Percentiles rank a stretch among this genome's conserved stretches.
phyloP scores from a whole-genome alignment of 1,284 basidiomycete genomes.

The Microbotryomycetes sp. region DNA sequence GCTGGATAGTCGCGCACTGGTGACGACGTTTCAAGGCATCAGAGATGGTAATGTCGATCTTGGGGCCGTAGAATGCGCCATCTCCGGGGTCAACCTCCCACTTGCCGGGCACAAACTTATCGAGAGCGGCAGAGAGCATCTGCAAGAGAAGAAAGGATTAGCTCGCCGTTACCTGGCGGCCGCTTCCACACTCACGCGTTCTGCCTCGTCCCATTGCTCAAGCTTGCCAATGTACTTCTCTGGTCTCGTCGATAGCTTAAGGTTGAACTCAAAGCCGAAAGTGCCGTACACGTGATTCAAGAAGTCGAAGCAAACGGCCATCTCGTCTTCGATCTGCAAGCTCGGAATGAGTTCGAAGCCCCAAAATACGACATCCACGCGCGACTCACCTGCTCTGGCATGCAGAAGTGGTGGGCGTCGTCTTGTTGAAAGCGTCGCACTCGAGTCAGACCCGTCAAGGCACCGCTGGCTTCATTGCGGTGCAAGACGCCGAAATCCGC shows the following conservation, averaged over 20 bases:
- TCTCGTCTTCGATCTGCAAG: constrained; percentile 74
- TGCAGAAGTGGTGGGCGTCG: constrained; percentile 96
- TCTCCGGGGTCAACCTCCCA: constrained; percentile 96
- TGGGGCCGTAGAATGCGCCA: constrained; percentile 59
- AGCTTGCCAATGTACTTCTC: constrained; percentile 88
- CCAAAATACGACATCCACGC: not conserved
- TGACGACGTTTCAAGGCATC: constrained; percentile 88
- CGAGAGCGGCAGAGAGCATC: constrained; percentile 78
- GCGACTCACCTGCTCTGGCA: constrained; percentile 66
- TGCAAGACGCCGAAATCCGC: constrained; percentile 98
- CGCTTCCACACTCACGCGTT: constrained; percentile 51
- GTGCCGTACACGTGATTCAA: constrained; percentile 87
- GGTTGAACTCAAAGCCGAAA: constrained; percentile 96
- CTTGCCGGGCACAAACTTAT: constrained; percentile 77
- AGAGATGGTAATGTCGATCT: constrained; percentile 91
- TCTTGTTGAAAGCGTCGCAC: constrained; percentile 96
- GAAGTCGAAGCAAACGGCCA: constrained; percentile 84
- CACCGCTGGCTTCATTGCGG: constrained; percentile 92
- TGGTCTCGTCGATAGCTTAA: constrained; percentile 92
- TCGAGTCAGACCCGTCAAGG: constrained; percentile 84
- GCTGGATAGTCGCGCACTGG: constrained; percentile 98
- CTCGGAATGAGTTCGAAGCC: not conserved
- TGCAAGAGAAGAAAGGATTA: constrained; percentile 42
- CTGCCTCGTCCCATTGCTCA: constrained; percentile 83
- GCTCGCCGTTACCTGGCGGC: too few species aligned